Evolutionary conservation across 1,139 yeast genomes (phyloP).

Genomic region (Yamadazyma mexicana): DNA sequence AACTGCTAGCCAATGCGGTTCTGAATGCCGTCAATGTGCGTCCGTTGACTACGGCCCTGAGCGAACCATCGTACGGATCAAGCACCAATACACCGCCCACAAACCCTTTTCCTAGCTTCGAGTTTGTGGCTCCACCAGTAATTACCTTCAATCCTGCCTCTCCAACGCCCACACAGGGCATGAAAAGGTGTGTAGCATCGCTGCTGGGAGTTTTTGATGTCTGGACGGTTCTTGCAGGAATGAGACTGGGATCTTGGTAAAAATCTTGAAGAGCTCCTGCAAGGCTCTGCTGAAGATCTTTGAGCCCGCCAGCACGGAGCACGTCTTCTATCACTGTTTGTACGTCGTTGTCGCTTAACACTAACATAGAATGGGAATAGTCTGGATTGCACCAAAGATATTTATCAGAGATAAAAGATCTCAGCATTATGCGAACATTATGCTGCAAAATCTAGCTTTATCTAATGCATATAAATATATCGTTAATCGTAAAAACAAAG

Average conservation of each 20-base stretch:
- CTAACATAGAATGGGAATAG: slow-evolving; percentile 6
- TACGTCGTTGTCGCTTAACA: slow-evolving; percentile 9
- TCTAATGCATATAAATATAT: no score
- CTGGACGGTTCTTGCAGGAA: slow-evolving; percentile 37
- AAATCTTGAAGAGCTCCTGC: slow-evolving; percentile 23
- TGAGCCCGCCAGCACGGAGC: slow-evolving; percentile 7
- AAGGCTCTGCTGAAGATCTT: slow-evolving; percentile 29
- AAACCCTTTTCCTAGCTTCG: slow-evolving; percentile 43
- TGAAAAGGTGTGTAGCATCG: slow-evolving; percentile 54
- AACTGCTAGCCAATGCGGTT: slow-evolving; percentile 60
- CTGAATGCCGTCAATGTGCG: slow-evolving; percentile 63
- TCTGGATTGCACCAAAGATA: background rate
- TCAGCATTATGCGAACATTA: no score
- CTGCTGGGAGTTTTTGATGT: slow-evolving; percentile 24
- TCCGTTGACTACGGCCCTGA: slow-evolving; percentile 58
- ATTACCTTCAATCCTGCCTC: slow-evolving; percentile 47
- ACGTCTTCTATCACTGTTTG: slow-evolving; percentile 2
- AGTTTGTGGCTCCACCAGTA: slow-evolving; percentile 47
- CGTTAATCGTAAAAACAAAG: no score
- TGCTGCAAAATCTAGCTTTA: no score
- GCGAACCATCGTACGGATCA: slow-evolving; percentile 50
- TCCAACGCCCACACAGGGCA: slow-evolving; percentile 61
- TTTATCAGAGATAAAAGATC: no score
- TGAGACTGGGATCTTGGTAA: slow-evolving; percentile 24
- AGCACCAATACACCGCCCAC: slow-evolving; percentile 53